A percentile compares a stretch with the other conserved stretches of the same genome.
These are phyloP conservation scores for Diaporthe caulivora DNA, from an alignment of 2,329 filamentous ascomycete species.

Conservation along the genomic window DNA sequence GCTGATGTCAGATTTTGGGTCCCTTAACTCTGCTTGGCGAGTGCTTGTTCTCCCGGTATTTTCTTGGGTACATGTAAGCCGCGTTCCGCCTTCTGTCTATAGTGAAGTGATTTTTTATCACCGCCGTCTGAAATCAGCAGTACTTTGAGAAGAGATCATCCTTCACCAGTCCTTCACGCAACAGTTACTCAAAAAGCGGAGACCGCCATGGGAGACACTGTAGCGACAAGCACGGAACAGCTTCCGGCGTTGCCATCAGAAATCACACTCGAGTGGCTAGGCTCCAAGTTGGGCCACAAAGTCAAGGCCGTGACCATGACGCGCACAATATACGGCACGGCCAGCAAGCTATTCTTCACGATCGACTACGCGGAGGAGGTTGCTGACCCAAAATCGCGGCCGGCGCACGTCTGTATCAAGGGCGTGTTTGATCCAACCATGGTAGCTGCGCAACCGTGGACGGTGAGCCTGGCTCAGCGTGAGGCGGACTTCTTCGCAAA, in stretches of 20 bases:
- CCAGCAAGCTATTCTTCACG: conserved; percentile 47
- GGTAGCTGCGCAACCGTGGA: conserved; percentile 49
- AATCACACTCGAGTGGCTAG: conserved; percentile 43
- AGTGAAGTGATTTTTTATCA: not conserved
- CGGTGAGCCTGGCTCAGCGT: conserved; percentile 47
- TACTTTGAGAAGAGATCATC: not conserved
- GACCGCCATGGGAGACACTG: not conserved
- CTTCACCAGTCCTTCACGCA: not conserved
- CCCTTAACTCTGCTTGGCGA: not conserved
- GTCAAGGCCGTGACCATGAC: conserved; percentile 45
- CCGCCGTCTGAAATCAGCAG: not conserved
- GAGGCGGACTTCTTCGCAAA: conserved; percentile 54
- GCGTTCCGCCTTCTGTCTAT: not conserved
- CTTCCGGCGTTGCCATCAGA: not conserved
- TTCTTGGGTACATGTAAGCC: not conserved
- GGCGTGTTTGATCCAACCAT: conserved; percentile 54
- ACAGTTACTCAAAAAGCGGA: not conserved
- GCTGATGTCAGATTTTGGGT: not conserved
- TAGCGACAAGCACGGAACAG: not conserved
- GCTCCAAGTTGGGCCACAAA: conserved; percentile 45
- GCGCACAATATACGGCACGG: conserved; percentile 44
- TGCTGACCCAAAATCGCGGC: conserved; percentile 39
- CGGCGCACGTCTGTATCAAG: conserved; percentile 47
- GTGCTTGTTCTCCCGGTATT: not conserved
- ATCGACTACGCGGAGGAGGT: conserved; percentile 47